Evolutionary conservation across 208 protist genomes (phyloP), one percentile per base, ranked within the genome.

Genomic region (Leishmania lainsoni): DNA sequence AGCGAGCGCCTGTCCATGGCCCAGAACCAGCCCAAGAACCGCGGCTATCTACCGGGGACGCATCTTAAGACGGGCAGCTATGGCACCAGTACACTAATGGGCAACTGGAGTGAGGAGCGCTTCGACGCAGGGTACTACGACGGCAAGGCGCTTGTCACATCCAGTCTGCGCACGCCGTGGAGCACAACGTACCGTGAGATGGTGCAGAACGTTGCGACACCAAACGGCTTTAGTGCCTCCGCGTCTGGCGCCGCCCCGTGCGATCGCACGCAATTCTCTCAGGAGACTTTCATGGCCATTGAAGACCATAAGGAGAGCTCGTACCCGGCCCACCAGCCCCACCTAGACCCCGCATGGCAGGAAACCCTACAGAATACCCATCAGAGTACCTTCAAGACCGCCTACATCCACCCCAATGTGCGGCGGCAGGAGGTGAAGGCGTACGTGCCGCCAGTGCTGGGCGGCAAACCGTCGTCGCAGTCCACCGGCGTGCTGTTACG

Each of bases 81-180:
- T 84, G 89, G 86, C 71, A 90, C 92, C 48, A 85, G 61, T 12
- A 97, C 93, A 3, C 81, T 98, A 16, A 87, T 90, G 81, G 94
- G 94, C 8, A 97, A 97, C 81, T 98, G 95, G 94, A 73, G 58
- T 45, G 95, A 98, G 90, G 95, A 98, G 81, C 89, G 92, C 20
- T 82, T 85, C 0, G 93, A 96, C 66, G 91, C 92, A 8, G 86
- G 86, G 17, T 97, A 94, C 89, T 93, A 95, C 88, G 93, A 96
- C 65, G 90, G 90, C 26, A 90, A 86, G 70, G 86, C 93, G 2
- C 87, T 81, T 5, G 78, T 97, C n/a, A 86, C 88, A 54, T 88
- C 87, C 5, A 79, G 63, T 16, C 52, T 86, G 65, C 86, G 77
- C 22, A 49, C 59, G 54, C 49, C 71, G 56, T 95, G 90, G 91